Evolutionary conservation across 495 filamentous ascomycete genomes (phyloP).

Genomic region (Cairneyella variabilis): DNA sequence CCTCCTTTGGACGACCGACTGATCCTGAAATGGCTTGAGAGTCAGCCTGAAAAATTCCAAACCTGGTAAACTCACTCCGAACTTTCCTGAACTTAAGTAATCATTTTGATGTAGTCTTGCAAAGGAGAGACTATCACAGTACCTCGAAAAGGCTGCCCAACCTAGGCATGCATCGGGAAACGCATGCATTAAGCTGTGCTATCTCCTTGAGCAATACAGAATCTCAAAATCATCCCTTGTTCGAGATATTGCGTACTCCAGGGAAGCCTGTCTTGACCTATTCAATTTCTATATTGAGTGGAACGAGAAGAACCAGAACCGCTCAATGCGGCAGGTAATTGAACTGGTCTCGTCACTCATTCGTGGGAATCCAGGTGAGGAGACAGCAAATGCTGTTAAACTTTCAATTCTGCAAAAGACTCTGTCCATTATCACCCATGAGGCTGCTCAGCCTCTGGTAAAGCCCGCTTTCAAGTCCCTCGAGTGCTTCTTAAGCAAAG

Average conservation of each 20-base stretch:
- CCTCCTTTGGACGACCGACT: conserved; percentile 19
- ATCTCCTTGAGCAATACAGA: conserved; percentile 50
- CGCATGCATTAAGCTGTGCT: conserved; percentile 49
- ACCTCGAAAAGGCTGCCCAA: conserved; percentile 41
- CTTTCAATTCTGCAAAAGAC: conserved; percentile 36
- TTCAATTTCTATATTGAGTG: conserved; percentile 71
- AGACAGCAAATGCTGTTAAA: conserved; percentile 33
- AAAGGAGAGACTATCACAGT: conserved; percentile 30
- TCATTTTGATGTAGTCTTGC: conserved; percentile 14
- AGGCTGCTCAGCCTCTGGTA: conserved; percentile 48
- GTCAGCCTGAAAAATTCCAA: conserved; percentile 26
- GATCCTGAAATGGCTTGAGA: conserved; percentile 34
- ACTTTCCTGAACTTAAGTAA: conserved; percentile 2
- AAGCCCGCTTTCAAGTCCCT: conserved; percentile 61
- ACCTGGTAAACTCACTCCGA: conserved; percentile 20
- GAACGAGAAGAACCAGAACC: conserved; percentile 68
- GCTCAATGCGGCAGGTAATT: conserved; percentile 71
- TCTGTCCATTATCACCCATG: conserved; percentile 44
- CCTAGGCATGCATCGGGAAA: conserved; percentile 39
- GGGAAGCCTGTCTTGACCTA: conserved; percentile 49
- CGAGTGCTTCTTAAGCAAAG: conserved; percentile 55
- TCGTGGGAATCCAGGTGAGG: conserved; percentile 40
- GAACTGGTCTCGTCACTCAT: conserved; percentile 52
- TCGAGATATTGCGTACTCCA: conserved; percentile 42
- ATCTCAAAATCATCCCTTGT: conserved; percentile 39